Evolutionary conservation across 225 moss, liverwort and hornwort genomes (phyloP), one percentile per base, ranked within the genome.

Genomic region (Bryum argenteum): DNA sequence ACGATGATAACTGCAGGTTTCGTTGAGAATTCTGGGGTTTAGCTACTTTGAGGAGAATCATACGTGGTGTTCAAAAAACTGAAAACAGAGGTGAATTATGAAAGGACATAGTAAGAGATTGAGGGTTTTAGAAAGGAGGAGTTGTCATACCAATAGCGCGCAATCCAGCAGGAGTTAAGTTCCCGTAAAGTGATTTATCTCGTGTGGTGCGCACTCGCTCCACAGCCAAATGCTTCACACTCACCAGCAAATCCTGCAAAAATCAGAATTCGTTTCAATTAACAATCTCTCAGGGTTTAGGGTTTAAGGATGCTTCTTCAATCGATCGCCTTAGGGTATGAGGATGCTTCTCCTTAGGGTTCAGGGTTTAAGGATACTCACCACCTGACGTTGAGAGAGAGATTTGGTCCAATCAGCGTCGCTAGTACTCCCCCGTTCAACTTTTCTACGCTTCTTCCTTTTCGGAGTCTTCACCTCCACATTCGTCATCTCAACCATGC

Each of bases 211-310:
- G 72, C 37, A 78, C 69, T 17, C 83, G 80, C 78, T 77, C 80
- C 75, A 77, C 54, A 14, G 78, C 80, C 14, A 86, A 52, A 11
- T 80, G 80, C 78, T 86, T 86, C 61, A 83, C 71, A 63, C 86
- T 80, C 66, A 80, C 75, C 78, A 78, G 57, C 80, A 86, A 83
- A 26, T 86, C 80, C 86, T 86, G 58, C n/a, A 57, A 24, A 65
- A 56, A 33, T 33, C 33, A 33, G n/a, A n/a, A n/a, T n/a, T n/a
- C n/a, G n/a, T n/a, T n/a, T n/a, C n/a, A n/a, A n/a, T n/a, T n/a
- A n/a, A n/a, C n/a, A n/a, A n/a, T 12, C 43, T n/a, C 28, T 54
- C 54, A 22, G 13, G 28, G 5, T 28, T 28, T 28, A 2, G 28
- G 28, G 28, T 28, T 28, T 28, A 28, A 28, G 28, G 5, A 28